Base-by-base conservation (phyloP, 2,329 filamentous ascomycete species). In the Chaetomiaceae sp. region DNA sequence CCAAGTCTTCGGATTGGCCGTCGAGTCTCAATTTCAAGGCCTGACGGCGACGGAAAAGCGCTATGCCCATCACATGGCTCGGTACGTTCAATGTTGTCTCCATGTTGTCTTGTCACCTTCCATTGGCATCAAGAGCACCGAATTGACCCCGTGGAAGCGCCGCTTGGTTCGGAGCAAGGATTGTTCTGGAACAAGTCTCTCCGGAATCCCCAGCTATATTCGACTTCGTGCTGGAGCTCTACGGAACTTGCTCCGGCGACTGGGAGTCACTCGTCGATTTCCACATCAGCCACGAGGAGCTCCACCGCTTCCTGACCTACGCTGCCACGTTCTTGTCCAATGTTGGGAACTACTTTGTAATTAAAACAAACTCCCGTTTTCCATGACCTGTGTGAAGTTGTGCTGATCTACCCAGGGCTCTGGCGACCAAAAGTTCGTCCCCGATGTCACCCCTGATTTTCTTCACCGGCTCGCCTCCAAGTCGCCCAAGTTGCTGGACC, bases 381-480 rank as follows among this genome's bases (percentile, higher is more conserved):
- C 17, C 8, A 40, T 57, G 37, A 25, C 4, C 16, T 14, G n/a
- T 16, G 16, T n/a, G n/a, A n/a, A n/a, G 13, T 33, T 37, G 9
- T 34, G 3, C 5, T 35, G 31, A 45, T 9, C 16, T 2, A 55
- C 35, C 16, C 43, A 67, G 66, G 67, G 78, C 10, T 80, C 78
- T 50, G 79, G 80, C 16, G 79, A 83, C 59, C 75, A 76, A 45
- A 83, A 84, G 56, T 81, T 83, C 61, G 69, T 81, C 41, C 79
- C 79, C 3, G 67, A 70, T 49, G 65, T 79, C 45, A 64, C 68
- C 8, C 60, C 63, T 2, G 67, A 68, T 7, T 63, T 67, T 6
- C 60, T 81, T 12, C 62, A 71, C 47, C 67, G 70, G 43, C 63
- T 82, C 5, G 44, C 44, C 13, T 70, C 72, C 31, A 66, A 8